phyloP scores from a whole-genome alignment of 2,329 filamentous ascomycete species.

The Colletotrichum sp. region DNA sequence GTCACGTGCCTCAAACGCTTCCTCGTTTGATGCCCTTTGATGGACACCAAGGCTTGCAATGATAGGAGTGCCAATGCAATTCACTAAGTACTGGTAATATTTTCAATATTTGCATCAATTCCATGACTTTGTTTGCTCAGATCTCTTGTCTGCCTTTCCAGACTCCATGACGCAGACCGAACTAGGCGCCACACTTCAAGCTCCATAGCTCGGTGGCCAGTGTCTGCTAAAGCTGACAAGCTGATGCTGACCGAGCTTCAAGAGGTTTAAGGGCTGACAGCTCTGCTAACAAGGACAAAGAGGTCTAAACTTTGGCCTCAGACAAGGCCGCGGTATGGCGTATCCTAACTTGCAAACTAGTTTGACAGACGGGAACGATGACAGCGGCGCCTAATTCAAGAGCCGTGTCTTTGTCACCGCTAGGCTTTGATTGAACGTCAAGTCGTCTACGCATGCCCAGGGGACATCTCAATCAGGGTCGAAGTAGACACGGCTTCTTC shows the following conservation, averaged over 20 bases:
- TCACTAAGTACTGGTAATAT: neutral
- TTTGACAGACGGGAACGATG: neutral
- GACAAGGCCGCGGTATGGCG: neutral
- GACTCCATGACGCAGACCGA: neutral
- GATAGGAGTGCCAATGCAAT: neutral
- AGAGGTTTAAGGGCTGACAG: neutral
- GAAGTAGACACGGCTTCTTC: neutral
- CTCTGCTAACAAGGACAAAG: neutral
- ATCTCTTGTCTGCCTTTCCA: neutral
- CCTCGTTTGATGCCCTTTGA: neutral
- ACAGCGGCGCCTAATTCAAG: neutral
- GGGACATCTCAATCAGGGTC: neutral
- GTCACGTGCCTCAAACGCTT: slow-evolving; percentile 4
- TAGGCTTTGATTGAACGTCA: neutral
- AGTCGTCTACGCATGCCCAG: neutral
- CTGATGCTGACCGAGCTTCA: neutral
- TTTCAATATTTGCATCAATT: neutral
- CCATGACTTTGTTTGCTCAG: neutral
- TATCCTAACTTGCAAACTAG: neutral
- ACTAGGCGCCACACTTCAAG: neutral
- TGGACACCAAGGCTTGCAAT: neutral
- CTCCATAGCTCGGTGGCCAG: neutral
- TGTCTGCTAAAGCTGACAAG: neutral
- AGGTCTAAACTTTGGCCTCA: neutral
- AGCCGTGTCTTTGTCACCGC: neutral